Percentiles rank a stretch among this genome's conserved stretches.
Evolutionary conservation across 352 stramenopile genomes (phyloP).

Genomic region (Phytopythium chamaehyphon): DNA sequence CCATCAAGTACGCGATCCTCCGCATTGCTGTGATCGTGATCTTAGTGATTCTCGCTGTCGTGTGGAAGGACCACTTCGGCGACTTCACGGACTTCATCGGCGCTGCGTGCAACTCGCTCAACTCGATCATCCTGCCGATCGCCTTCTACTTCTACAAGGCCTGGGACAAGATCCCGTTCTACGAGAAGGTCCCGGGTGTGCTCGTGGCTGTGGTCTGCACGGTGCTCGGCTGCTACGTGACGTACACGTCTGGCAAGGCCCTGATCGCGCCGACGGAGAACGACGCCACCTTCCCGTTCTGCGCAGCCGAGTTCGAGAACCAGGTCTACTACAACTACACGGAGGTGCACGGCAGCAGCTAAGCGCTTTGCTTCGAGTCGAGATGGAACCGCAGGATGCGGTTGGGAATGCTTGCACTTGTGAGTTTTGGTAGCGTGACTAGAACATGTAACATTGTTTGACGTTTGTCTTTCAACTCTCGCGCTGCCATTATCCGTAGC

Average conservation of each 20-base stretch:
- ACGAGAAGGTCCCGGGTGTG: slow-evolving; percentile 31
- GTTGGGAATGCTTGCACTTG: no score
- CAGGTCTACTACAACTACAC: slow-evolving; percentile 46
- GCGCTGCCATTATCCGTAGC: no score
- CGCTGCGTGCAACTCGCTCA: slow-evolving; percentile 19
- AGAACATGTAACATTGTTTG: no score
- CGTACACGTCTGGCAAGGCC: slow-evolving; percentile 11
- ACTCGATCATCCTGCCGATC: slow-evolving; percentile 43
- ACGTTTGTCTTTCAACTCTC: no score
- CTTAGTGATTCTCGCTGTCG: slow-evolving; percentile 15
- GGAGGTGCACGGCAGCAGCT: slow-evolving; percentile 10
- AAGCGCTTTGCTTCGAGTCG: no score
- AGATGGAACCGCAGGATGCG: no score
- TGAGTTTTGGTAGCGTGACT: no score
- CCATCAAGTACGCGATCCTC: slow-evolving; percentile 20
- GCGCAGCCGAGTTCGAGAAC: slow-evolving; percentile 37
- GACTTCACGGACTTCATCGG: slow-evolving; percentile 24
- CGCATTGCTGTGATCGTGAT: slow-evolving; percentile 16
- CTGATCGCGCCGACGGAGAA: slow-evolving; percentile 26
- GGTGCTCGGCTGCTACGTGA: slow-evolving; percentile 32
- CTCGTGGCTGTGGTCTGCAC: slow-evolving; percentile 29
- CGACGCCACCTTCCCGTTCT: slow-evolving; percentile 45
- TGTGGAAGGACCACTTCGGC: slow-evolving; percentile 19
- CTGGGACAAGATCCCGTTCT: slow-evolving; percentile 30
- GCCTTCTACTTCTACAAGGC: slow-evolving; percentile 63